Percentiles rank a stretch among this genome's conserved stretches.
These are phyloP conservation scores for Tricholoma sp. DNA, from an alignment of 768 basidiomycete species.

Conservation along the genomic window DNA sequence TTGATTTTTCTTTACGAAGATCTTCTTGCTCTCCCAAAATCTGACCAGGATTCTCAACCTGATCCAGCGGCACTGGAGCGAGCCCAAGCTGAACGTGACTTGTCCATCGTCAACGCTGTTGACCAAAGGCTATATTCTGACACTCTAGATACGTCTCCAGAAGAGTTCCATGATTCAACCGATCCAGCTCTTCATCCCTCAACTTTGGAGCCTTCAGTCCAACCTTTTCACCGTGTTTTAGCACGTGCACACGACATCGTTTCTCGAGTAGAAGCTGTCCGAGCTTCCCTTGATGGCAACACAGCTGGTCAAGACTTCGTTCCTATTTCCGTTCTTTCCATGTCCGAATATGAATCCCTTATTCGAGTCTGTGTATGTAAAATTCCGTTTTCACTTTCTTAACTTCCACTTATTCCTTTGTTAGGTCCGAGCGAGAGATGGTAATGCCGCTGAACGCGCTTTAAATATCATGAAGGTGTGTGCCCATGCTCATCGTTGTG, in stretches of 20 bases:
- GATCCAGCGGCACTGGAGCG: conserved; percentile 10
- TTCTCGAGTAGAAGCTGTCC: conserved; percentile 26
- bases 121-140: conserved; percentile 26
- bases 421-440: conserved; percentile 47
- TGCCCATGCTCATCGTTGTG: background rate
- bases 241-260: conserved; percentile 28
- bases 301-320: conserved; percentile 19
- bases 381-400: background rate
- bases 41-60: conserved; percentile 4
- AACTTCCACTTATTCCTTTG: conserved; percentile 2
- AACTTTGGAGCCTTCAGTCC: conserved; percentile 4
- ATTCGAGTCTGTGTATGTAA: conserved; percentile 45
- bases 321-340: conserved; percentile 42
- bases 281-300: conserved; percentile 12
- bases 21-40: conserved; percentile 29
- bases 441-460: conserved; percentile 40
- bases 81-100: conserved; percentile 26
- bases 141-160: background rate
- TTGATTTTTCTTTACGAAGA: conserved; percentile 39
- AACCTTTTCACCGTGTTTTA: conserved; percentile 30
- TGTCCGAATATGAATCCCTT: conserved; percentile 50
- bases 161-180: background rate
- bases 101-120: conserved; percentile 26
- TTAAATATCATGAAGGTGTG: conserved; percentile 53
- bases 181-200: background rate